Evolutionary conservation across 441 rosid species (phyloP).

Genomic region (Sinapis alba): DNA sequence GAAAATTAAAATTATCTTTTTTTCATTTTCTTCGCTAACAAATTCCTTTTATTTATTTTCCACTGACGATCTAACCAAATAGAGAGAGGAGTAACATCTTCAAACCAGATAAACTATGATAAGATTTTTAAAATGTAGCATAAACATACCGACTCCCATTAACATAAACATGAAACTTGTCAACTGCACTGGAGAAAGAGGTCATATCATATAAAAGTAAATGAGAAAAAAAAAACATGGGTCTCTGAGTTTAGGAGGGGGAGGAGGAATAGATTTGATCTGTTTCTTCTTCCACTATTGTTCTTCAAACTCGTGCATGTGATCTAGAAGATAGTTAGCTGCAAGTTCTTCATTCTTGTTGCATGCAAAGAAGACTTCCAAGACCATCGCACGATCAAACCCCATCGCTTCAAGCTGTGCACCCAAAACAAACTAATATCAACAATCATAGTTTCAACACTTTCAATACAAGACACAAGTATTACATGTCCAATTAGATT

Average conservation of each 20-base stretch:
- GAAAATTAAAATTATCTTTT: too few relatives aligned
- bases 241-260: slow-evolving; percentile 39
- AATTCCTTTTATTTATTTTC: not conserved
- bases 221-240: not conserved
- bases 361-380: slow-evolving; percentile 80
- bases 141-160: slow-evolving; percentile 34
- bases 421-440: slow-evolving; percentile 10
- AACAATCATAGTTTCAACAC: not conserved
- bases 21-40: not conserved
- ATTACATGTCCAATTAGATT: not conserved
- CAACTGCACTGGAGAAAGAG: slow-evolving; percentile 35
- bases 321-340: slow-evolving; percentile 77
- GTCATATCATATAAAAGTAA: slow-evolving; percentile 20
- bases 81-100: slow-evolving; percentile 4
- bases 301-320: slow-evolving; percentile 74
- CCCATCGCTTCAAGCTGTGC: slow-evolving; percentile 78
- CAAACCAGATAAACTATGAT: slow-evolving; percentile 35
- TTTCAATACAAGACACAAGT: not conserved
- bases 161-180: slow-evolving; percentile 40
- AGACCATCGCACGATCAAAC: slow-evolving; percentile 56
- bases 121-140: slow-evolving; percentile 31
- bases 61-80: not conserved
- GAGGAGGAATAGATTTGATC: slow-evolving; percentile 20
- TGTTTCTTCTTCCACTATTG: slow-evolving; percentile 29
- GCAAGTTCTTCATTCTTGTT: slow-evolving; percentile 82